A percentile compares a stretch with the other conserved stretches of the same genome.
Evolutionary conservation across 2,329 filamentous ascomycete species (phyloP).

Genomic region (Fusarium tjaetaba): DNA sequence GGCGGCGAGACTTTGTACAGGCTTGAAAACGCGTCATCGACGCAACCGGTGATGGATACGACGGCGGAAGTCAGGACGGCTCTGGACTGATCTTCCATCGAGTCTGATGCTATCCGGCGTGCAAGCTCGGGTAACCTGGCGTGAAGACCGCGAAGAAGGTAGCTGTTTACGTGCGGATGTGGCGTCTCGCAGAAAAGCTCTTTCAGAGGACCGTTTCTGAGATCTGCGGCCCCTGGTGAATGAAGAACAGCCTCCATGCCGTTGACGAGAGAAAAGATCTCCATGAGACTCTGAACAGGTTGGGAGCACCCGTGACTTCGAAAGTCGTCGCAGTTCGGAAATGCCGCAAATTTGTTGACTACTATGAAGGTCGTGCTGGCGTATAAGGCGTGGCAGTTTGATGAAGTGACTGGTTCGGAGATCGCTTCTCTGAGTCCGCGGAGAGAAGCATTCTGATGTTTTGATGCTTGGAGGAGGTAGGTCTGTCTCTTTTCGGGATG

Average conservation of each 20-base stretch:
- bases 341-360: conserved; percentile 30
- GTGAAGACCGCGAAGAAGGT: not conserved
- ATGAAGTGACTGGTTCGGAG: not conserved
- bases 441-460: conserved; percentile 28
- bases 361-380: conserved; percentile 15
- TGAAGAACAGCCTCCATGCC: conserved; percentile 18
- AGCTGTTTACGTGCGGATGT: not conserved
- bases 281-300: conserved; percentile 14
- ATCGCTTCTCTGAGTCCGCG: conserved; percentile 25
- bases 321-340: conserved; percentile 26
- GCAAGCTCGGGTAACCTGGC: conserved; percentile 12
- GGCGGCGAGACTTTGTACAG: conserved; percentile 2
- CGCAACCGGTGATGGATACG: not conserved
- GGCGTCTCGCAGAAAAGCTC: not conserved
- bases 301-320: not conserved
- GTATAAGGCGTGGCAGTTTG: conserved; percentile 30
- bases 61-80: not conserved
- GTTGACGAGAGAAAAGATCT: conserved; percentile 29
- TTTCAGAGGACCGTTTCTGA: not conserved
- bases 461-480: conserved; percentile 19
- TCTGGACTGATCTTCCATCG: not conserved
- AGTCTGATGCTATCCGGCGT: not conserved
- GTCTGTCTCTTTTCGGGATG: conserved; percentile 11
- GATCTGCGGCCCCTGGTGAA: conserved; percentile 5
- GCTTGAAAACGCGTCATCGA: not conserved